These are phyloP conservation scores for Leucaena leucocephala DNA, from an alignment of 306 rosid genomes.

Conservation along the genomic window DNA sequence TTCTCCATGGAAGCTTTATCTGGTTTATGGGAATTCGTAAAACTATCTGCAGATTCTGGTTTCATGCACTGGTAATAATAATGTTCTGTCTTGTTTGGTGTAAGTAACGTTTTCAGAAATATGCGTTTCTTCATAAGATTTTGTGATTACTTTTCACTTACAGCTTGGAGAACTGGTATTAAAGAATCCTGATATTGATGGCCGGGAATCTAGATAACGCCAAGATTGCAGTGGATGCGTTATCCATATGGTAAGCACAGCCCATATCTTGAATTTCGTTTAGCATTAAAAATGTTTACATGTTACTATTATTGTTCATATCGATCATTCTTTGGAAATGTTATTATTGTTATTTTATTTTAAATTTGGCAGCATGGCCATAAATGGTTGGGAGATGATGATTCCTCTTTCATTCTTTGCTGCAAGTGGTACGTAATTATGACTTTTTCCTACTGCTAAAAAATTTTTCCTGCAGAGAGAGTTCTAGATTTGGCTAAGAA, in stretches of 20 bases:
- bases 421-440: conserved; percentile 56
- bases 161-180: conserved; percentile 92
- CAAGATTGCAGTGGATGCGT: conserved; percentile 75
- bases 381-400: conserved; percentile 81
- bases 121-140: too few species aligned
- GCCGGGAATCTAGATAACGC: conserved; percentile 75
- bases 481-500: too few species aligned
- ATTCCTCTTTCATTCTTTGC: conserved; percentile 82
- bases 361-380: conserved; percentile 62
- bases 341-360: too few species aligned
- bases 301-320: too few species aligned
- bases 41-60: conserved; percentile 74
- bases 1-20: conserved; percentile 78
- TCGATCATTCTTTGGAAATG: too few species aligned
- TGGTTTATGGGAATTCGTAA: conserved; percentile 75
- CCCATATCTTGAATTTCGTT: too few species aligned
- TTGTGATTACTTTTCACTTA: neutral
- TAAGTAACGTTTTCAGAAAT: too few species aligned
- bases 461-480: too few species aligned
- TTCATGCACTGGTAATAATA: conserved; percentile 69
- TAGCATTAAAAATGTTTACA: too few species aligned
- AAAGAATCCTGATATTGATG: conserved; percentile 68
- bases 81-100: too few species aligned
- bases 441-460: neutral
- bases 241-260: conserved; percentile 78